Percentiles rank a stretch among this genome's conserved stretches.
Conservation (phyloP, 2,329 filamentous ascomycete genomes). For the Epicoccum nigrum region DNA sequence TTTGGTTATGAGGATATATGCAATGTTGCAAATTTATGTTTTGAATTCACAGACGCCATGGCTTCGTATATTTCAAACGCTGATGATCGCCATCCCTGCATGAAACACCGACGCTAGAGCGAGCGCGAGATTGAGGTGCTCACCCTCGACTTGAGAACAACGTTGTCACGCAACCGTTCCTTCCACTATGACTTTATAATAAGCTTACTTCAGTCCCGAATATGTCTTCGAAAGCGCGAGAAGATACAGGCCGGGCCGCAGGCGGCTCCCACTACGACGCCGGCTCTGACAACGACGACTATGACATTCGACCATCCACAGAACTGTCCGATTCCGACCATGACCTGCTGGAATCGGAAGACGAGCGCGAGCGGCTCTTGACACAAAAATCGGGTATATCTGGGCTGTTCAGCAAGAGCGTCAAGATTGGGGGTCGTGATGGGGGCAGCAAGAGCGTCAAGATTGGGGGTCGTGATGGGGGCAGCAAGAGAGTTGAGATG, state of each 20-base stretch:
- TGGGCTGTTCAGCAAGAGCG: slow-evolving; percentile 36
- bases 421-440: slow-evolving; percentile 39
- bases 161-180: slow-evolving; percentile 7
- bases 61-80: background rate
- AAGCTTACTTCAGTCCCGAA: background rate
- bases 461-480: slow-evolving; percentile 34
- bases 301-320: slow-evolving; percentile 42
- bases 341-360: slow-evolving; percentile 53
- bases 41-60: background rate
- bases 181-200: slow-evolving; percentile 6
- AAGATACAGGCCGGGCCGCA: slow-evolving; percentile 23
- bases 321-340: slow-evolving; percentile 46
- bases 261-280: slow-evolving; percentile 44
- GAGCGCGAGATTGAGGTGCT: slow-evolving; percentile 17
- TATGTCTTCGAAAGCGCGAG: slow-evolving; percentile 32
- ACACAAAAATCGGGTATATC: slow-evolving; percentile 39
- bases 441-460: slow-evolving; percentile 24
- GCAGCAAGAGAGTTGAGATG: slow-evolving; percentile 27
- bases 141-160: slow-evolving; percentile 10
- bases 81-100: slow-evolving; percentile 17
- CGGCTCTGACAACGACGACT: slow-evolving; percentile 39
- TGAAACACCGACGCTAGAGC: slow-evolving; percentile 20
- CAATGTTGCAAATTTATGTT: background rate
- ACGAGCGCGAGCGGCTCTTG: slow-evolving; percentile 54
- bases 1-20: no score